A percentile compares a stretch with the other conserved stretches of the same genome.
Conservation (phyloP, 2,329 filamentous ascomycete genomes). For the Byssothecium circinans region DNA sequence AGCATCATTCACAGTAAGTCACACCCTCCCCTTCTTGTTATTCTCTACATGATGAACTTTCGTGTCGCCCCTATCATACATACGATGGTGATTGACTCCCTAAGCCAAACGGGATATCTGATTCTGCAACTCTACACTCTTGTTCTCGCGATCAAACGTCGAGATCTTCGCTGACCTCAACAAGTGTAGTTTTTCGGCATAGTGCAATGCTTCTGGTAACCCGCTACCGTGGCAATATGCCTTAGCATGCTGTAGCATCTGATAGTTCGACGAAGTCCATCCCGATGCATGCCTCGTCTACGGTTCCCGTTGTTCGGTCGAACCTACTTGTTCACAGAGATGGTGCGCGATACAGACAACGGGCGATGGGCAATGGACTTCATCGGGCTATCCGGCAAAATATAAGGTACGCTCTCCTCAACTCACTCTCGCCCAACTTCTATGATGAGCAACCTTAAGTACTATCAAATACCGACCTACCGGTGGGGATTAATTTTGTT, state of each 20-base stretch:
- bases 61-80: constrained; percentile 47
- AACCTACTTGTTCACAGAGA: neutral
- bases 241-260: neutral
- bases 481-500: constrained; percentile 42
- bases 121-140: constrained; percentile 16
- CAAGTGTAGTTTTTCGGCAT: constrained; percentile 8
- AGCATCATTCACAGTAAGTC: constrained; percentile 37
- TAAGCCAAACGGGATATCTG: constrained; percentile 46
- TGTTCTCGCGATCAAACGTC: constrained; percentile 7
- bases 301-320: neutral
- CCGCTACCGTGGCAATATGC: neutral
- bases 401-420: neutral
- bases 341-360: neutral
- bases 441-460: constrained; percentile 42
- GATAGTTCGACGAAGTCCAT: constrained; percentile 7
- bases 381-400: constrained; percentile 16
- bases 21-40: constrained; percentile 3
- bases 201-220: neutral
- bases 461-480: constrained; percentile 46
- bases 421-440: constrained; percentile 4
- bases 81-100: constrained; percentile 45
- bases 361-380: constrained; percentile 10
- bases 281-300: neutral
- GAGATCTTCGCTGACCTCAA: constrained; percentile 22
- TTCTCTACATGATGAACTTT: constrained; percentile 37